A percentile compares a stretch with the other conserved stretches of the same genome.
phyloP scores from a whole-genome alignment of 202 grass and related monocot species.

The Brachypodium distachyon region DNA sequence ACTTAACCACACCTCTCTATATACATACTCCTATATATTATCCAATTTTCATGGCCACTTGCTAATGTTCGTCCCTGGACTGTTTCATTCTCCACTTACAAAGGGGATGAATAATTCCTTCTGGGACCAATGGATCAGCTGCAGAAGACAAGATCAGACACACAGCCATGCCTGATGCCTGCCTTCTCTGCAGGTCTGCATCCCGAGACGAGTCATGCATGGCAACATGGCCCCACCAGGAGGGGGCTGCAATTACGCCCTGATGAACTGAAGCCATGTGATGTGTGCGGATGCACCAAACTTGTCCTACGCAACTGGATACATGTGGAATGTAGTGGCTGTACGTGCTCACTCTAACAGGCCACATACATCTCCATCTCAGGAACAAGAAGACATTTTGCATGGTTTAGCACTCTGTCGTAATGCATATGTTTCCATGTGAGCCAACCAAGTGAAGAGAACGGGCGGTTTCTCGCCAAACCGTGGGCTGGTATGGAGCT shows the following conservation, averaged over 20 bases:
- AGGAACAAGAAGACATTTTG: slow-evolving; percentile 6
- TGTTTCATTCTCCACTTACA: neutral
- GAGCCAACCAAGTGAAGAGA: neutral
- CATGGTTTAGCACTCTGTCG: neutral
- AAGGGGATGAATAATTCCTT: neutral
- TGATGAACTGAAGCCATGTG: neutral
- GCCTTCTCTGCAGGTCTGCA: neutral
- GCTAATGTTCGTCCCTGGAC: neutral
- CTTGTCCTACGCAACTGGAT: neutral
- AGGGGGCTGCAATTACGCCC: neutral
- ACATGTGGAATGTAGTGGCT: slow-evolving; percentile 16
- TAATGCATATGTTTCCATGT: slow-evolving; percentile 2
- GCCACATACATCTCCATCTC: neutral
- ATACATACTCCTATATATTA: neutral
- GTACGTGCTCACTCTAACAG: neutral
- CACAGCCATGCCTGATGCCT: neutral
- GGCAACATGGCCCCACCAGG: neutral
- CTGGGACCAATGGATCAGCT: neutral
- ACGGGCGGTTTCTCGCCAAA: slow-evolving; percentile 17
- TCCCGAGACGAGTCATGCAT: neutral
- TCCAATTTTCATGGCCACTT: slow-evolving; percentile 1
- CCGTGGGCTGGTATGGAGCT: slow-evolving; percentile 6
- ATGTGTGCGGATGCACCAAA: slow-evolving; percentile 2
- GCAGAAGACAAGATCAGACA: slow-evolving; percentile 6
- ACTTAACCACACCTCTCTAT: neutral